These are phyloP conservation scores for Cicer bijugum DNA, from an alignment of 306 rosid genomes.

Conservation along the genomic window DNA sequence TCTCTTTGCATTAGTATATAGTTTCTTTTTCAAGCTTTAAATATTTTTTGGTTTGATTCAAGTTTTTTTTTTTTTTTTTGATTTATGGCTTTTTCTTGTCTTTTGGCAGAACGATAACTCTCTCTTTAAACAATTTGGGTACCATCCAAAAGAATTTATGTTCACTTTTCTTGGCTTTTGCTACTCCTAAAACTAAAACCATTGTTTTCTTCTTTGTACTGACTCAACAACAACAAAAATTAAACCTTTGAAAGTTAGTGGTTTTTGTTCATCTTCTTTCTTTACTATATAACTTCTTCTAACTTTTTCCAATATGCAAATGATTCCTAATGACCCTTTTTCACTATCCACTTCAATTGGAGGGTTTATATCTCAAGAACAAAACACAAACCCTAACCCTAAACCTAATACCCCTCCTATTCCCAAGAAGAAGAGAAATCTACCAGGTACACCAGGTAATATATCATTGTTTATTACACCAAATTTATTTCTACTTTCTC, in stretches of 20 bases:
- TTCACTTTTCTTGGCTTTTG: conserved; percentile 53
- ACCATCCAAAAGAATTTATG: conserved; percentile 60
- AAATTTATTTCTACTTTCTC: neutral
- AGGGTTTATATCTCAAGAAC: conserved; percentile 57
- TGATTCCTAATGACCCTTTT: conserved; percentile 74
- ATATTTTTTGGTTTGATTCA: conserved; percentile 54
- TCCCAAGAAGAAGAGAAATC: conserved; percentile 82
- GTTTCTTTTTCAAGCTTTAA: conserved; percentile 47
- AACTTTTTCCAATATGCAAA: conserved; percentile 45
- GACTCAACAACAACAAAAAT: conserved; percentile 31
- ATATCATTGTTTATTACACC: neutral
- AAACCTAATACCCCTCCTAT: conserved; percentile 52
- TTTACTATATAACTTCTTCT: conserved; percentile 29
- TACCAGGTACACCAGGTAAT: conserved; percentile 91
- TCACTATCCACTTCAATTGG: conserved; percentile 63
- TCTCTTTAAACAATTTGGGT: conserved; percentile 50
- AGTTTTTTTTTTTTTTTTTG: conserved; percentile 38
- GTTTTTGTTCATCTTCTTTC: conserved; percentile 50
- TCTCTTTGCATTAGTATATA: conserved; percentile 49
- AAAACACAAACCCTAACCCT: conserved; percentile 69
- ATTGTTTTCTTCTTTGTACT: conserved; percentile 61
- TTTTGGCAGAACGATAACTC: conserved; percentile 65
- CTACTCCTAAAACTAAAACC: conserved; percentile 39
- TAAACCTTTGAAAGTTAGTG: conserved; percentile 53
- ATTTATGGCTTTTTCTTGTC: conserved; percentile 68